Base-by-base conservation (phyloP, 768 basidiomycete genomes). In the Leccinum variicolor region DNA sequence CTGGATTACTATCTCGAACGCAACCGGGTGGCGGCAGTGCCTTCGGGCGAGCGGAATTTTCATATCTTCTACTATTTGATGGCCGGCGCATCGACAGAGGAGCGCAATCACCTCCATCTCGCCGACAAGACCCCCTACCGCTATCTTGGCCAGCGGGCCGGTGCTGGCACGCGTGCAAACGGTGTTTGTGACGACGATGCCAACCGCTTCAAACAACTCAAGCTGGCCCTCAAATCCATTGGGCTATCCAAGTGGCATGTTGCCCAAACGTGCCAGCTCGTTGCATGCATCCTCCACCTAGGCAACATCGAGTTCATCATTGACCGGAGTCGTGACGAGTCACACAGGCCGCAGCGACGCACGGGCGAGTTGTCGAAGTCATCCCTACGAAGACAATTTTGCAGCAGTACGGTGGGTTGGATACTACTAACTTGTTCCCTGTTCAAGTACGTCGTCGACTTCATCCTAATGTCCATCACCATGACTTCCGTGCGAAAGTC, bases 31-130 rank as follows among this genome's bases (percentile, higher is more conserved):
- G 83, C 92, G 6, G 85, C 85, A 21, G 84, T 90, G 0, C 90
- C 92, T 0, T 90, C 89, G 0, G 94, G 94, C 54, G 97, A 99
- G 73, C 85, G 95, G 11, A 98, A 97, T 63, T 99, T 98, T 71
- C 95, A 99, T 72, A 94, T 96, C 33, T 97, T 98, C 74, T 98
- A 98, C 70, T 98, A 98, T 72, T 84, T 99, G 66, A 86, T 95
- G 57, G 89, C 93, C 1, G 96, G 97, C 25, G 94, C 94, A 2
- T 85, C 89, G 0, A 68, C 83, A 0, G 97, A 98, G 66, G 97
- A 99, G 70, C 79, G 91, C 13, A 85, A 89, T 28, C 93, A 95
- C 69, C 82, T 98, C 52, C 89, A 90, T 60, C 81, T 99, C 11
- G 75, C 82, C 52, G 90, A 96, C 68, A 89, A 87, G 70, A 82